Evolutionary conservation across 2,329 filamentous ascomycete species (phyloP).

Genomic region (Pseudocercospora cruenta): DNA sequence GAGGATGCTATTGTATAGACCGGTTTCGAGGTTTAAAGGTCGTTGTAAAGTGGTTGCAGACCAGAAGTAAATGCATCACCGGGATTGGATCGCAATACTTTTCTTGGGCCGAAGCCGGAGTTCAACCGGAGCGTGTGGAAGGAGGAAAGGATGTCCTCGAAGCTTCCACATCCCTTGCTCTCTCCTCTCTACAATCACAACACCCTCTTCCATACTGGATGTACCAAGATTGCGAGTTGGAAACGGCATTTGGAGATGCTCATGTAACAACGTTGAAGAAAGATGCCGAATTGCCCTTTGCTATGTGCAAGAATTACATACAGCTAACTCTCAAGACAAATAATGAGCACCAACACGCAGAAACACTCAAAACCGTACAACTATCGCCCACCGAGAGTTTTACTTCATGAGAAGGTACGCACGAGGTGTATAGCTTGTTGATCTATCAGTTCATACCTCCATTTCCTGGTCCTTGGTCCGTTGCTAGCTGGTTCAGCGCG

Average conservation of each 20-base stretch:
- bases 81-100: neutral
- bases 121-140: neutral
- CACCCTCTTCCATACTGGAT: neutral
- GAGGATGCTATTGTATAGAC: neutral
- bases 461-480: no score
- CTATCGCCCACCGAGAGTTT: no score
- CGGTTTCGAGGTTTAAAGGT: neutral
- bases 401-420: no score
- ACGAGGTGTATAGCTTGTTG: no score
- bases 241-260: neutral
- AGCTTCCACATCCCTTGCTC: neutral
- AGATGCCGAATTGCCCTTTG: neutral
- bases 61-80: neutral
- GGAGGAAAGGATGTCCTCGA: neutral
- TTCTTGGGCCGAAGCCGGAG: neutral
- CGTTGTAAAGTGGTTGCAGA: neutral
- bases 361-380: no score
- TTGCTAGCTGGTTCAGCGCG: no score
- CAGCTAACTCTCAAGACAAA: no score
- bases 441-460: no score
- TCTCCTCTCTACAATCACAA: neutral
- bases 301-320: no score
- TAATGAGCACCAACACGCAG: no score
- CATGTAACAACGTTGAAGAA: neutral
- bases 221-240: neutral